Base-by-base conservation (phyloP, 2,329 filamentous ascomycete genomes). In the Aspergillus intermedius region DNA sequence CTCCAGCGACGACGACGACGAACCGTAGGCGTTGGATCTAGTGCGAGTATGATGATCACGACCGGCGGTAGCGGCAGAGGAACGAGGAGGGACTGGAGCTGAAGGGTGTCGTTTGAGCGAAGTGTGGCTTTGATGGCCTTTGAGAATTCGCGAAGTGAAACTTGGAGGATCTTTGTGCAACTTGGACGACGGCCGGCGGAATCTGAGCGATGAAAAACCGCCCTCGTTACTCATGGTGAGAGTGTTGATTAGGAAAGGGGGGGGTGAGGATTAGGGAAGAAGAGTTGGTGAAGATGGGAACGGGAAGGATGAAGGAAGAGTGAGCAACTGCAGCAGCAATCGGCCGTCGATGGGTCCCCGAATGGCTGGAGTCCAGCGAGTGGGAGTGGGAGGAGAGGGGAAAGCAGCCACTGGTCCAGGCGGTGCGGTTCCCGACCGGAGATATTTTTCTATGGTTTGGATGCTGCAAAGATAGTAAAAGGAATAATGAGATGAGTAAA, bases 21-120 rank as follows among this genome's bases (percentile, higher is more conserved):
- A 76, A 40, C 66, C 71, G 61, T 71, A 74, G 28, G 68, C 68
- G 64, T 68, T 71, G 39, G 73, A 75, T 54, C 70, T 65, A 28
- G 73, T 73, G 45, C 72, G 68, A 47, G 66, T 54, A 57, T 72
- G 71, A 57, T 74, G 71, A 57, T 74, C 69, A 58, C 65, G 64
- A 59, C 60, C 66, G 49, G 60, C 60, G 48, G 60, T 60, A 53
- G 60, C 64, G 45, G 62, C 61, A 49, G 68, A 70, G 42, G 68
- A 72, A 42, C 71, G 71, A 25, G 71, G 71, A 49, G 71, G 70
- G 30, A 71, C 66, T 22, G 71, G 71, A 21, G 72, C 72, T 47
- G 73, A 75, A 28, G 73, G 73, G 56, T 74, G 71, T 57, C 73
- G 65, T 55, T 71, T 73, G 49, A 75, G 64, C 45, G 70, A 69